Evolutionary conservation across 108 stramenopile genomes (phyloP).

Genomic region (Cyclotella sp.): DNA sequence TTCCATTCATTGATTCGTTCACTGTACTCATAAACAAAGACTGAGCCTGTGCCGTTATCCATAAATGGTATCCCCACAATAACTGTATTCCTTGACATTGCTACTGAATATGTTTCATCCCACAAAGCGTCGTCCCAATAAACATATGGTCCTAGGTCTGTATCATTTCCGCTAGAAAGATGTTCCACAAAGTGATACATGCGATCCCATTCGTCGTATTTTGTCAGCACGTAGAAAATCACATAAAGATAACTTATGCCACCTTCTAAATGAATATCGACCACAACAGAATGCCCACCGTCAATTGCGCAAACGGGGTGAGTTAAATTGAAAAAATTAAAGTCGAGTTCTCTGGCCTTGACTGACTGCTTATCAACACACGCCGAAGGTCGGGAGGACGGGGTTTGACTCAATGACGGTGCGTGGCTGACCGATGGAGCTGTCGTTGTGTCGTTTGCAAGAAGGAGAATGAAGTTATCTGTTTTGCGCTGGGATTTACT

Average conservation of each 20-base stretch:
- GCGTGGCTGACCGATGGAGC: slow-evolving; percentile 7
- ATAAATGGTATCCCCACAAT: slow-evolving; percentile 1
- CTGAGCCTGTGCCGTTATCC: slow-evolving; percentile 1
- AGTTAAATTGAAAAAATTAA: slow-evolving; percentile 8
- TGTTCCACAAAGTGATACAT: not conserved
- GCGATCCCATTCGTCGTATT: not conserved
- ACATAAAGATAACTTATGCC: not conserved
- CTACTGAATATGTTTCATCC: not conserved
- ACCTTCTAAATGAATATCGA: slow-evolving; percentile 3
- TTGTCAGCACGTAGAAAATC: not conserved
- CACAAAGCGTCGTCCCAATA: not conserved
- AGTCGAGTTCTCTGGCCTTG: not conserved
- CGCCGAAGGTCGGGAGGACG: slow-evolving; percentile 6
- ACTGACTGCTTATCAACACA: slow-evolving; percentile 1
- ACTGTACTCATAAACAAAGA: slow-evolving; percentile 8
- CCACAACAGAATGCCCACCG: not conserved
- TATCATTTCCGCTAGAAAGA: not conserved
- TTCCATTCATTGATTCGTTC: not conserved
- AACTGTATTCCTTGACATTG: slow-evolving; percentile 6
- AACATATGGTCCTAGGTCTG: not conserved
- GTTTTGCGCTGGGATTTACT: not conserved
- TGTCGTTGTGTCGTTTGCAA: not conserved
- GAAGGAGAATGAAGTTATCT: not conserved
- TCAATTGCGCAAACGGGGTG: not conserved
- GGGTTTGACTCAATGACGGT: not conserved